Base-by-base conservation (phyloP, 495 filamentous ascomycete species). In the Penicillium waksmanii region DNA sequence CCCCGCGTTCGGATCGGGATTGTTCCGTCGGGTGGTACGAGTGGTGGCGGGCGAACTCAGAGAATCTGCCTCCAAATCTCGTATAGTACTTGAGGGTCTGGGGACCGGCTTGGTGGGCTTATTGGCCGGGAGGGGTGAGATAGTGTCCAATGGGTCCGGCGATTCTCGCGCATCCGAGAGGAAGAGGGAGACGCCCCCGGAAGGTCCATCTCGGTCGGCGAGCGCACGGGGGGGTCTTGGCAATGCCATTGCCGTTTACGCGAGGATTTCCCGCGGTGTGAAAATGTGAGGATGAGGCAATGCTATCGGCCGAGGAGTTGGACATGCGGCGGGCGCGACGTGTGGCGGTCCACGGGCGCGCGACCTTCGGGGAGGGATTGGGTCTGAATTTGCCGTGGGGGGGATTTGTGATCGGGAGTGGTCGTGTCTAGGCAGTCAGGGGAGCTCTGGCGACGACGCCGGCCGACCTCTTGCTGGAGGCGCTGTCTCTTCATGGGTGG, bases 91-190 rank as follows among this genome's bases (percentile, higher is more conserved):
- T 27, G 46, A 10, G 4, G 15, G 18, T 27, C 7, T 27, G 9
- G 46, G 46, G 11, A 3, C 3, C 9, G 46, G 9, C 21, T 13
- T 48, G 19, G 18, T 27, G 11, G 15, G 10, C 3, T 23, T 12
- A 7, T 46, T 60, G 23, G 51, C 34, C 1, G 67, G 64, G 1
- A 62, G 60, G 7, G 71, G 67, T 2, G 74, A 76, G 31, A 77
- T 76, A 2, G 70, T 75, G 46, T 79, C 73, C 38, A 78, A 65
- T 18, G 75, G 77, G 63, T 78, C 74, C 8, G 77, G 75, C 15
- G 71, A 74, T 40, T 74, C 73, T 17, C 66, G 64, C 1, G 49
- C 46, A 36, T 54, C 63, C 21, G 42, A 59, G 6, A 66, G 52
- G 7, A 57, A 50, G 27, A 61, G 57, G 3, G 61, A 38, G n/a